phyloP scores from a whole-genome alignment of 139 green algal genomes.

The Eudorina sp. region DNA sequence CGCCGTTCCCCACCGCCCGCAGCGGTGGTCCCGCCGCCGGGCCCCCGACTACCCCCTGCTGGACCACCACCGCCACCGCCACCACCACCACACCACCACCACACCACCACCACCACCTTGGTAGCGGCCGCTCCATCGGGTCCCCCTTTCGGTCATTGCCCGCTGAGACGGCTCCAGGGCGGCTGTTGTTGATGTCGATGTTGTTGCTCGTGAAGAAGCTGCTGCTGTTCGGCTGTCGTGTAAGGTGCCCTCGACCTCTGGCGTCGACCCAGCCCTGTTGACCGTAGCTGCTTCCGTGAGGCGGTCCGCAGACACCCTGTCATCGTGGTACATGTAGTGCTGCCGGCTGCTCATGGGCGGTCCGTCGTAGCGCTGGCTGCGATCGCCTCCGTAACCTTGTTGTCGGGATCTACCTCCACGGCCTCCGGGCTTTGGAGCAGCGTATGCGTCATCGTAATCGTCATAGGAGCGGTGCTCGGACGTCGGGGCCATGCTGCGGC shows the following conservation, averaged over 20 bases:
- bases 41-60: background rate
- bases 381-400: background rate
- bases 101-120: background rate
- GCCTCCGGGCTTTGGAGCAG: background rate
- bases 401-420: background rate
- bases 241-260: background rate
- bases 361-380: background rate
- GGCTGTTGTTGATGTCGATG: background rate
- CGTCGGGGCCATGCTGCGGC: background rate
- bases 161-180: background rate
- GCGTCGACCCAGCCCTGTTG: background rate
- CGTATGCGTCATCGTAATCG: constrained; percentile 17
- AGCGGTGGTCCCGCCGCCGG: too few species aligned
- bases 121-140: background rate
- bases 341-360: background rate
- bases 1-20: background rate
- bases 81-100: too few species aligned
- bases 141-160: background rate
- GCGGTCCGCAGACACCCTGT: background rate
- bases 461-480: background rate
- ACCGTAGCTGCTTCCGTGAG: background rate
- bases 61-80: background rate
- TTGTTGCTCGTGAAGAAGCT: background rate
- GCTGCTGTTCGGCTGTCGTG: background rate
- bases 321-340: background rate